Evolutionary conservation across 345 rosid species (phyloP).

Genomic region (Pelargonium nanum): DNA sequence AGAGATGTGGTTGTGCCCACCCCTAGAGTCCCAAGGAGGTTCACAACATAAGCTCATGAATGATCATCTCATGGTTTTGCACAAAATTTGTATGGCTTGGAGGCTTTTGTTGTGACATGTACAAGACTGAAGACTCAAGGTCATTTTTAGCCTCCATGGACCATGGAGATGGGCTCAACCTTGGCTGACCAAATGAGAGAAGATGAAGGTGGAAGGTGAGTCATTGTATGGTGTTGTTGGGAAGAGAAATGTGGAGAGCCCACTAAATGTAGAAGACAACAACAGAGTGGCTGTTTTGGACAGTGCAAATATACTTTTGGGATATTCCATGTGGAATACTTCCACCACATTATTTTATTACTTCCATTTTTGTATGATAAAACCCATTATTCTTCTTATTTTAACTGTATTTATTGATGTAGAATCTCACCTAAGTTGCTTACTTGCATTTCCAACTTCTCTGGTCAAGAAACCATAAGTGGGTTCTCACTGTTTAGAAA

Average conservation of each 20-base stretch:
- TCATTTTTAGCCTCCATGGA: background rate
- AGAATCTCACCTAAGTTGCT: background rate
- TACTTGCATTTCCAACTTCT: too few species aligned
- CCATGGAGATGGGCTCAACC: too few species aligned
- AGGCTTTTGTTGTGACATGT: too few species aligned
- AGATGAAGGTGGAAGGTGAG: background rate
- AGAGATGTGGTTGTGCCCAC: constrained; percentile 48
- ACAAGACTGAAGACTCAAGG: too few species aligned
- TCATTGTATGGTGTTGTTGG: background rate
- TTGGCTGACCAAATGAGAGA: background rate
- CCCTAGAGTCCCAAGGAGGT: constrained; percentile 53
- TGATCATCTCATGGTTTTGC: too few species aligned
- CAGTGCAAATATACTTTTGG: constrained; percentile 7
- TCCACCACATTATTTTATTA: background rate
- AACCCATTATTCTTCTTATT: background rate
- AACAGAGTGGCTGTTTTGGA: background rate
- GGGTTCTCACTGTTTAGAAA: too few species aligned
- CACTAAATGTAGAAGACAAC: constrained; percentile 3
- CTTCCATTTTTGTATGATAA: background rate
- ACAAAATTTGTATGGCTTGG: background rate
- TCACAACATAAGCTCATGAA: background rate
- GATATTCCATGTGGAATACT: constrained; percentile 12
- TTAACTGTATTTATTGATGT: background rate
- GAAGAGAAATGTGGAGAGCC: background rate
- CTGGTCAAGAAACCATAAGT: too few species aligned